These are phyloP conservation scores for Pseudogymnoascus sp. DNA, from an alignment of 2,329 filamentous ascomycete species.

Conservation along the genomic window DNA sequence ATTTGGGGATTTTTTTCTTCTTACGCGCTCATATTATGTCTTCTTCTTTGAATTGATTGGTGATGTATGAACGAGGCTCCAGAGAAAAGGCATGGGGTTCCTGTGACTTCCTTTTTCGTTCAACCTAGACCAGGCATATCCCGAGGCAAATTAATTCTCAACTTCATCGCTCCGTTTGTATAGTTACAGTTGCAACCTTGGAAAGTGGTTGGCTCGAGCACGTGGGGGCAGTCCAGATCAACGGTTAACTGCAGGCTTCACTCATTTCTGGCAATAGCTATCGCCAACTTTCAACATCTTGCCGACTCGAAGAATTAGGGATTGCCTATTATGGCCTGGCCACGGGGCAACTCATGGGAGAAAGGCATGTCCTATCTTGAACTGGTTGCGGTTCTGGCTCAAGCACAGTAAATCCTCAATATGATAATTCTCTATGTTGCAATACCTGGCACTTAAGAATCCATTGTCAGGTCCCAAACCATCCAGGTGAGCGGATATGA, in stretches of 20 bases:
- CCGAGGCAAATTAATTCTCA: neutral
- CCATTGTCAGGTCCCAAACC: neutral
- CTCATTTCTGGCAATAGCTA: neutral
- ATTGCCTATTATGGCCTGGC: neutral
- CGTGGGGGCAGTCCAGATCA: neutral
- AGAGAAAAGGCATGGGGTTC: neutral
- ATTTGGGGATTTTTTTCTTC: neutral
- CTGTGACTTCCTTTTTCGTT: neutral
- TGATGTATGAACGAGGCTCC: neutral
- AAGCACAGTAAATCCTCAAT: neutral
- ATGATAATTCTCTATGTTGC: neutral
- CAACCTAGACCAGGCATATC: neutral
- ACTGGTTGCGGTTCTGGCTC: neutral
- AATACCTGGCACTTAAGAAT: neutral
- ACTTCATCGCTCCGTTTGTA: neutral
- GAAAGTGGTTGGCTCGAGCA: neutral
- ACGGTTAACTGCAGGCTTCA: slow-evolving; percentile 3
- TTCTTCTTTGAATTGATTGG: neutral
- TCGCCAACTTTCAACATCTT: neutral
- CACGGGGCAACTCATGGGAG: neutral
- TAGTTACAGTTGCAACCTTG: neutral
- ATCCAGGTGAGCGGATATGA: neutral
- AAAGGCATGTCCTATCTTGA: neutral
- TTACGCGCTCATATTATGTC: neutral
- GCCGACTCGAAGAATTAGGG: neutral